Conservation (phyloP, 140 eudicot genomes). For the Senecio squalidus region DNA sequence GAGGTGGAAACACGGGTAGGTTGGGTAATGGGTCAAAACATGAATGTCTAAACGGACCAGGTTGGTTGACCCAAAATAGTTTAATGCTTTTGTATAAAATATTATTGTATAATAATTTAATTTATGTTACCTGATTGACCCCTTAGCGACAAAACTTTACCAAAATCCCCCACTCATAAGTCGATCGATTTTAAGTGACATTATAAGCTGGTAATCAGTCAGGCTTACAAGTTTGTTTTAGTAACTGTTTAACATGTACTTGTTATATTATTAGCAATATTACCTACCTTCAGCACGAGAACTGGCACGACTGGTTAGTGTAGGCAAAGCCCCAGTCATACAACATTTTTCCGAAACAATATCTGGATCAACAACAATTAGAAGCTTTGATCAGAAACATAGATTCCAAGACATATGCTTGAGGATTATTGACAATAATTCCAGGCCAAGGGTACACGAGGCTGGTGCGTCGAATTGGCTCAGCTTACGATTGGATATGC, state of each 20-base stretch:
- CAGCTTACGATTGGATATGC: conserved; percentile 29
- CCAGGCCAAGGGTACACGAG: conserved; percentile 27
- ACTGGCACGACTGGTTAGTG: conserved; percentile 52
- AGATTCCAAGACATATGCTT: conserved; percentile 34
- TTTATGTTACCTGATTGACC: too few relatives aligned
- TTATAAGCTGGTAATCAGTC: too few relatives aligned
- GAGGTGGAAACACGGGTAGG: not conserved
- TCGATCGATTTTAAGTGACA: too few relatives aligned
- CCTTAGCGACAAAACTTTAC: too few relatives aligned
- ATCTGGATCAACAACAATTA: conserved; percentile 61
- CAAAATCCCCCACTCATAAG: too few relatives aligned
- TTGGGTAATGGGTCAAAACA: not conserved
- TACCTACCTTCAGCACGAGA: conserved; percentile 55
- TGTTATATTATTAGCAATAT: conserved; percentile 41
- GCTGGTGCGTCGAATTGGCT: conserved; percentile 32
- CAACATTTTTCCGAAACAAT: conserved; percentile 85
- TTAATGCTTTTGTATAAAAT: too few relatives aligned
- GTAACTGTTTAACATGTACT: not conserved
- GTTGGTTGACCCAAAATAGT: too few relatives aligned
- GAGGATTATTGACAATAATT: conserved; percentile 28
- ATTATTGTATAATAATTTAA: too few relatives aligned
- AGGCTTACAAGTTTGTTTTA: too few relatives aligned
- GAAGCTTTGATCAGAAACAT: conserved; percentile 65
- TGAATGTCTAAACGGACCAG: not conserved
- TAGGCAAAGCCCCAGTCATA: conserved; percentile 68